Percentiles rank a stretch among this genome's conserved stretches.
These are phyloP conservation scores for Tephrocybe sp. DNA, from an alignment of 768 basidiomycete species.

Conservation along the genomic window DNA sequence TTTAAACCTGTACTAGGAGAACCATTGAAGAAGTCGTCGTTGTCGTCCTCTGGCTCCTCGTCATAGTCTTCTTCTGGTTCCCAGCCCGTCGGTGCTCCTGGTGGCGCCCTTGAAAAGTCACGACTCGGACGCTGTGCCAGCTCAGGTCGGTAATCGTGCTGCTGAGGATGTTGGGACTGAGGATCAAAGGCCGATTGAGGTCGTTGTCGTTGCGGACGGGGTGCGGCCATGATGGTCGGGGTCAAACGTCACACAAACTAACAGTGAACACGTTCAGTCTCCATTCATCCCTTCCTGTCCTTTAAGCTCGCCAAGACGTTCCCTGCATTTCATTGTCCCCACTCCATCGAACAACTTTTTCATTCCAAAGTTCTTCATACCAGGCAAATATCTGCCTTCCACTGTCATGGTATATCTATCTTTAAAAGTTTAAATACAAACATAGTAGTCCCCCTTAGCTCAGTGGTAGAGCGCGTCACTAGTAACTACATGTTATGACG, in stretches of 20 bases:
- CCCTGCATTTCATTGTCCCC: background rate
- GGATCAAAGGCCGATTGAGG: conserved; percentile 13
- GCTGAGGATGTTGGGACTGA: background rate
- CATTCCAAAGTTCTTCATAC: too few species aligned
- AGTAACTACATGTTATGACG: conserved; percentile 14
- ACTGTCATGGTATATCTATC: too few species aligned
- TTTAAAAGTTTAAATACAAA: too few species aligned
- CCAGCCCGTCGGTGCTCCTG: conserved; percentile 6
- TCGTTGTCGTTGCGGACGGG: conserved; percentile 13
- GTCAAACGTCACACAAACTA: conserved; percentile 3
- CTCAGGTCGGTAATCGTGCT: conserved; percentile 10
- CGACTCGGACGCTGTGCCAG: conserved; percentile 7
- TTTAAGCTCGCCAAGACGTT: background rate
- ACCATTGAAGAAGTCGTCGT: conserved; percentile 23
- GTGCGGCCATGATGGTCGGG: conserved; percentile 17
- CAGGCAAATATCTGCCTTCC: too few species aligned
- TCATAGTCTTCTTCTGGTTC: conserved; percentile 18
- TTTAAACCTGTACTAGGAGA: conserved; percentile 7
- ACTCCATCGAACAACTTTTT: too few species aligned
- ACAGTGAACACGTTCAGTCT: background rate
- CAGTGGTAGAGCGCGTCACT: conserved; percentile 37
- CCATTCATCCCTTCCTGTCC: background rate
- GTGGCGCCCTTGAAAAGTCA: conserved; percentile 2
- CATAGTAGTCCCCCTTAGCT: conserved; percentile 23
- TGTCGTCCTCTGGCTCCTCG: conserved; percentile 18